These are phyloP conservation scores for Cenchrus fungigraminus DNA, from an alignment of 176 grass and related monocot genomes.

Conservation along the genomic window DNA sequence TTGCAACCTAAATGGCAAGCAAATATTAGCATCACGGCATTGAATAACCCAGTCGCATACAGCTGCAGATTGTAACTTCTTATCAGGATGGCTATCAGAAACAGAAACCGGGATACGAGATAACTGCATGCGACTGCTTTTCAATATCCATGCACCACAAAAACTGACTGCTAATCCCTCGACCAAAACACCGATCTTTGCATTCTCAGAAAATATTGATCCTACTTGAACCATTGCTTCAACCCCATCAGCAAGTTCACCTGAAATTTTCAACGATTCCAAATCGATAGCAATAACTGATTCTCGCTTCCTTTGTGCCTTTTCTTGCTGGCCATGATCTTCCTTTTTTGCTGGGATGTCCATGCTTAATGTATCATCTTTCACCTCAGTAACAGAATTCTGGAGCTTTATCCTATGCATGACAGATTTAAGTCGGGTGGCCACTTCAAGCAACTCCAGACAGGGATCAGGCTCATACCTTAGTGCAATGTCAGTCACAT, in stretches of 20 bases:
- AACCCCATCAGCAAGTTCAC: constrained; percentile 90
- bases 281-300: constrained; percentile 91
- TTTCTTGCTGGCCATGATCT: constrained; percentile 60
- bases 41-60: constrained; percentile 94
- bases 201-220: constrained; percentile 98
- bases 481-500: constrained; percentile 73
- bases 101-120: constrained; percentile 85
- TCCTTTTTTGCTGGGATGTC: constrained; percentile 52
- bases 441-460: constrained; percentile 78
- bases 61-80: constrained; percentile 63
- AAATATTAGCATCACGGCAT: constrained; percentile 77
- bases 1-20: constrained; percentile 94
- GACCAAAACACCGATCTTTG: constrained; percentile 90
- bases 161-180: constrained; percentile 74
- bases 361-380: constrained; percentile 66
- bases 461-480: constrained; percentile 88
- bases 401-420: constrained; percentile 67
- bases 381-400: constrained; percentile 60
- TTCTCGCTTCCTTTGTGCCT: constrained; percentile 71
- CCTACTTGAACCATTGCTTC: constrained; percentile 80
- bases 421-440: constrained; percentile 72
- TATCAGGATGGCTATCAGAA: constrained; percentile 62
- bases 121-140: constrained; percentile 79
- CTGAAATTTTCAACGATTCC: constrained; percentile 86
- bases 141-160: constrained; percentile 72